phyloP scores from a whole-genome alignment of 352 stramenopile genomes.

The Phytophthora ohioensis region DNA sequence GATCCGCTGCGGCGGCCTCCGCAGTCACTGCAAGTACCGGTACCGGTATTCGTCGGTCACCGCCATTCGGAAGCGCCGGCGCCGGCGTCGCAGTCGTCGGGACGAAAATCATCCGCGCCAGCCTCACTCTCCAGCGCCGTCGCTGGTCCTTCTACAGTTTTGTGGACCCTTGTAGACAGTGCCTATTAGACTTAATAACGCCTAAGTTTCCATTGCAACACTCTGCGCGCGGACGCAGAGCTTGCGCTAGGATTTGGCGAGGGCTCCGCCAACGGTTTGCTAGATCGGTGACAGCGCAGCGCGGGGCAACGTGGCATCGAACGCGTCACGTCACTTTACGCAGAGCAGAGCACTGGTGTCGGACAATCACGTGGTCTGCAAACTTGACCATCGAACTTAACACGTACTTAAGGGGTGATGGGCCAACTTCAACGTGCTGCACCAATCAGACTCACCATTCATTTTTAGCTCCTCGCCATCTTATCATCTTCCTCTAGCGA shows the following conservation, averaged over 20 bases:
- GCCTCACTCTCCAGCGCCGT: background rate
- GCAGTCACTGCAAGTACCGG: too few relatives aligned
- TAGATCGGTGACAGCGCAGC: constrained; percentile 10
- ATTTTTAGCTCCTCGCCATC: constrained; percentile 26
- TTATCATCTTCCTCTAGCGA: background rate
- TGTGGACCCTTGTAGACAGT: background rate
- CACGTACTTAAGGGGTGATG: constrained; percentile 22
- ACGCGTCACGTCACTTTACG: constrained; percentile 18
- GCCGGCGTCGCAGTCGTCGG: constrained; percentile 21
- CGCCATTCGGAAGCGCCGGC: background rate
- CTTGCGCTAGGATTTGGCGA: constrained; percentile 35
- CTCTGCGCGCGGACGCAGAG: constrained; percentile 11
- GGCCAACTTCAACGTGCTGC: constrained; percentile 29
- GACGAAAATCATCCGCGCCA: constrained; percentile 26
- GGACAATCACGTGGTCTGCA: background rate
- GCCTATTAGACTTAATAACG: constrained; percentile 6
- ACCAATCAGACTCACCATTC: constrained; percentile 11
- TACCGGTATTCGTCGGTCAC: too few relatives aligned
- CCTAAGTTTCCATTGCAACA: constrained; percentile 26
- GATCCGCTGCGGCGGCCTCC: background rate
- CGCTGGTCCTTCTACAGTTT: constrained; percentile 11
- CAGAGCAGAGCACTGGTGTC: background rate
- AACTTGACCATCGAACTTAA: constrained; percentile 29
- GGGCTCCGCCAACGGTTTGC: constrained; percentile 24
- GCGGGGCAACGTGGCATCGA: constrained; percentile 22